Evolutionary conservation across 371 early-diverging fungal genomes (phyloP).

Genomic region (Mycotypha africana): DNA sequence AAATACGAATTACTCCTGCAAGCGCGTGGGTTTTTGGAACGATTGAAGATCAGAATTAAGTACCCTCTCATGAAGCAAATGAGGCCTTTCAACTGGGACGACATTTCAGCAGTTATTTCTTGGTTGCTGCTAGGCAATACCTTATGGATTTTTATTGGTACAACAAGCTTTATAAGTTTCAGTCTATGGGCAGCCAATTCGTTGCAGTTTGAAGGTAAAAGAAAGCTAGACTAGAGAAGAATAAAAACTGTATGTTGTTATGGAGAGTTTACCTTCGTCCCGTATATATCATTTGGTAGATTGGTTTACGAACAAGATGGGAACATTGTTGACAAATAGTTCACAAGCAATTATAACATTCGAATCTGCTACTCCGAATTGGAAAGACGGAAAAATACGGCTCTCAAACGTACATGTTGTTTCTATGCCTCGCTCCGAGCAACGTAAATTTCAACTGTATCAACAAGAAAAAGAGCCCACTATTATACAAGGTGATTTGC

Average conservation of each 20-base stretch:
- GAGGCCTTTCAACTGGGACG: slow-evolving; percentile 83
- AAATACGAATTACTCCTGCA: slow-evolving; percentile 42
- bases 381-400: slow-evolving; percentile 85
- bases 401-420: slow-evolving; percentile 73
- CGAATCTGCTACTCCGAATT: slow-evolving; percentile 90
- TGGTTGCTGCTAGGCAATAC: slow-evolving; percentile 89
- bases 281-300: slow-evolving; percentile 33
- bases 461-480: background rate
- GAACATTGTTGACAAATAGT: slow-evolving; percentile 69
- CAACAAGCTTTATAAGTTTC: slow-evolving; percentile 87
- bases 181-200: slow-evolving; percentile 80
- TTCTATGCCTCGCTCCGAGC: slow-evolving; percentile 40
- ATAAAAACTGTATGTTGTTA: background rate
- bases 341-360: slow-evolving; percentile 82
- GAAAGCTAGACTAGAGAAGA: background rate
- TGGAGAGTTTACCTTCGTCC: too few relatives aligned
- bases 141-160: slow-evolving; percentile 80
- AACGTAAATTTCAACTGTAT: slow-evolving; percentile 23
- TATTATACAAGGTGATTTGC: slow-evolving; percentile 19
- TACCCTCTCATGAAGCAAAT: slow-evolving; percentile 59
- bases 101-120: slow-evolving; percentile 82
- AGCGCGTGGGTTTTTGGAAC: slow-evolving; percentile 42
- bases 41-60: slow-evolving; percentile 54
- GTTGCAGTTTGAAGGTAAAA: slow-evolving; percentile 80
- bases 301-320: slow-evolving; percentile 70